These are phyloP conservation scores for Uronychia binucleata DNA, from an alignment of 73 alveolate species.

Conservation along the genomic window DNA sequence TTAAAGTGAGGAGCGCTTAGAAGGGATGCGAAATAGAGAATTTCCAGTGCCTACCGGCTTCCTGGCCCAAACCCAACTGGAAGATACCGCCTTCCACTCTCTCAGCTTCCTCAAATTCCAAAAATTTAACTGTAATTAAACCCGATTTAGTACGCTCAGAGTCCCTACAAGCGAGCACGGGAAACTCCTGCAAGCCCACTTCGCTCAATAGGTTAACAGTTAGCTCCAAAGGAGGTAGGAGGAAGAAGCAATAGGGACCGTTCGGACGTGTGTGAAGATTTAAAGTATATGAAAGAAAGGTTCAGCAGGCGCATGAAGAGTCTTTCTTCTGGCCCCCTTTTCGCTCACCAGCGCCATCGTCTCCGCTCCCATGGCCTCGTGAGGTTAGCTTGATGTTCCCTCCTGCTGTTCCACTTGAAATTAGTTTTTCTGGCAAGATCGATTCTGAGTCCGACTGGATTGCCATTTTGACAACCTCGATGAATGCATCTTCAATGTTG, in stretches of 20 bases:
- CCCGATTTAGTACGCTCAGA: neutral
- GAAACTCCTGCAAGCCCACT: neutral
- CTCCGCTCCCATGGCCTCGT: neutral
- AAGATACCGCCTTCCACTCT: neutral
- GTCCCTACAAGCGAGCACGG: neutral
- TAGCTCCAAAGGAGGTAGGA: neutral
- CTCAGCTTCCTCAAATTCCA: neutral
- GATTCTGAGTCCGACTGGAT: constrained; percentile 37
- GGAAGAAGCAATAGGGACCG: neutral
- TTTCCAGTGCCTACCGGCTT: neutral
- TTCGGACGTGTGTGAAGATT: neutral
- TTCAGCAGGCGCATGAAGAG: neutral
- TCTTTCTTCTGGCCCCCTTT: constrained; percentile 12
- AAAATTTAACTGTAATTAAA: neutral
- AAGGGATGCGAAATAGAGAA: neutral
- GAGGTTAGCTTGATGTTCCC: neutral
- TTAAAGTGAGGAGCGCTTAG: neutral
- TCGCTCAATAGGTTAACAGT: neutral
- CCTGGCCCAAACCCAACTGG: neutral
- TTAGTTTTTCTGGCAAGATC: neutral
- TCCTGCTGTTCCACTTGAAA: constrained; percentile 31
- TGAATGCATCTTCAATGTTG: constrained; percentile 85
- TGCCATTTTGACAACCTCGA: constrained; percentile 87
- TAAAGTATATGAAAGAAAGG: neutral
- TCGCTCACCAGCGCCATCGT: neutral